These are phyloP conservation scores for Mycena floridula DNA, from an alignment of 768 basidiomycete genomes.

Conservation along the genomic window DNA sequence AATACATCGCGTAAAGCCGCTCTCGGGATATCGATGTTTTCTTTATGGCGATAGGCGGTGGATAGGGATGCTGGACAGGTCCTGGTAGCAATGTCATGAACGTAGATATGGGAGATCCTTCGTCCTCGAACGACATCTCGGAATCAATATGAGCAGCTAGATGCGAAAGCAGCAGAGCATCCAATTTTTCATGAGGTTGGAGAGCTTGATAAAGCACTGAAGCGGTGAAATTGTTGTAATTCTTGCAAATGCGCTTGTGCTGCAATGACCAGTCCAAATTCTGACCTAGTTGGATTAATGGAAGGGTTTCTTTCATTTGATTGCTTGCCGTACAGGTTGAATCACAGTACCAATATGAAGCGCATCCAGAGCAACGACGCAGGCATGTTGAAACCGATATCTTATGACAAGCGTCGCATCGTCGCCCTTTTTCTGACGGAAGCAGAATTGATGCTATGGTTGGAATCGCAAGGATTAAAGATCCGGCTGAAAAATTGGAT, in stretches of 20 bases:
- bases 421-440: constrained; percentile 47
- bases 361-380: constrained; percentile 60
- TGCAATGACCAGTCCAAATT: constrained; percentile 55
- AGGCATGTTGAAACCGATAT: constrained; percentile 27
- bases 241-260: constrained; percentile 69
- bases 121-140: constrained; percentile 12
- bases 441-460: constrained; percentile 46
- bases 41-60: constrained; percentile 27
- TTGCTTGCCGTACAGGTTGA: constrained; percentile 42
- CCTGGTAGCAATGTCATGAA: constrained; percentile 43
- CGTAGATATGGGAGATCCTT: constrained; percentile 21
- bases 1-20: constrained; percentile 32
- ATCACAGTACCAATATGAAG: constrained; percentile 70
- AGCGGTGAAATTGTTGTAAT: constrained; percentile 37
- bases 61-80: constrained; percentile 17
- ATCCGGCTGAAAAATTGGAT: constrained; percentile 34
- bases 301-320: constrained; percentile 3
- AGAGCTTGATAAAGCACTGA: constrained; percentile 44
- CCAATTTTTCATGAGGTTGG: constrained; percentile 46
- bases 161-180: constrained; percentile 61
- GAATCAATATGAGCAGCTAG: constrained; percentile 37
- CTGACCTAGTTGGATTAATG: constrained; percentile 46
- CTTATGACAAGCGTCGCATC: constrained; percentile 64
- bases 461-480: constrained; percentile 36
- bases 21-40: constrained; percentile 18